These are phyloP conservation scores for Camellia oleifera DNA, from an alignment of 179 eudicot species.

Conservation along the genomic window DNA sequence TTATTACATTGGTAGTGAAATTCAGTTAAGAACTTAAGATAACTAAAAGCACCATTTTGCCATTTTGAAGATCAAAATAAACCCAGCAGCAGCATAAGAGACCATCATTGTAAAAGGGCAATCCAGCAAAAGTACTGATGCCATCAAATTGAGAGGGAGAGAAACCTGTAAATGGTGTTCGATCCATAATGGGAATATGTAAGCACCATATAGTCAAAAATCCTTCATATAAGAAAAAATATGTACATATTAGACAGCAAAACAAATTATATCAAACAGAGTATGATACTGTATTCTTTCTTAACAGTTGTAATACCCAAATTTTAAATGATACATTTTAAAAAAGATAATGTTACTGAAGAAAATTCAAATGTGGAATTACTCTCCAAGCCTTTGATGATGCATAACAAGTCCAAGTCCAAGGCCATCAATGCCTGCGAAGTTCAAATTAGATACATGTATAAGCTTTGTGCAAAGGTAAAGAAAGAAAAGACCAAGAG, in stretches of 20 bases:
- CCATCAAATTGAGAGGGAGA: not conserved
- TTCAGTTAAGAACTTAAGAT: too few species aligned
- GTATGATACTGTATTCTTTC: too few species aligned
- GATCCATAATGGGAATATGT: conserved; percentile 67
- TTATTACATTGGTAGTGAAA: too few species aligned
- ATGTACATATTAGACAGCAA: not conserved
- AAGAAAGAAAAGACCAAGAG: not conserved
- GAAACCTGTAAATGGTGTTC: conserved; percentile 64
- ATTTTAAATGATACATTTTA: not conserved
- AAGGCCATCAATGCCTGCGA: conserved; percentile 60
- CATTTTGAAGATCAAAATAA: too few species aligned
- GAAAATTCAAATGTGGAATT: conserved; percentile 11
- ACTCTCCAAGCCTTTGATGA: conserved; percentile 54
- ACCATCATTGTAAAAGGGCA: too few species aligned
- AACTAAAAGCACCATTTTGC: too few species aligned
- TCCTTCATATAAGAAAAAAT: conserved; percentile 34
- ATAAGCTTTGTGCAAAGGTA: not conserved
- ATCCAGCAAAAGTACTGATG: too few species aligned
- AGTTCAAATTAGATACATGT: not conserved
- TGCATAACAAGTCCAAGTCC: conserved; percentile 67
- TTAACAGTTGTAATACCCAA: not conserved
- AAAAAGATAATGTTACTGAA: not conserved
- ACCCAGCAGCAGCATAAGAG: too few species aligned
- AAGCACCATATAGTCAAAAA: conserved; percentile 85
- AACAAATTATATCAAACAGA: not conserved